Evolutionary conservation across 176 grass and related monocot genomes (phyloP).

Genomic region (Phragmites australis): DNA sequence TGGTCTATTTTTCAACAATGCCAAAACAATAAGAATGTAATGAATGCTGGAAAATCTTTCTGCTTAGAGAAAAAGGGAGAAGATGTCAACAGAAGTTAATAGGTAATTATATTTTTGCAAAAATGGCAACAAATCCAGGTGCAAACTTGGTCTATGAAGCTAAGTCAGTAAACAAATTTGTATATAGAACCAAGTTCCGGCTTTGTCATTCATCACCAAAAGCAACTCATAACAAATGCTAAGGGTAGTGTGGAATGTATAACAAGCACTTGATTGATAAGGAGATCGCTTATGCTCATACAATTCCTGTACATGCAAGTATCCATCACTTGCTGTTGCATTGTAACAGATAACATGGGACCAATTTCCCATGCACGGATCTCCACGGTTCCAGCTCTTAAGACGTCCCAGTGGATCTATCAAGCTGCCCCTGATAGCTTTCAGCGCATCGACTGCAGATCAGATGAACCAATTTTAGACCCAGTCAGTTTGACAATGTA

Average conservation of each 20-base stretch:
- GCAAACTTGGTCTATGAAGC: constrained; percentile 19
- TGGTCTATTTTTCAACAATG: neutral
- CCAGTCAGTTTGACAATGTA: constrained; percentile 10
- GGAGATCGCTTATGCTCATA: constrained; percentile 49
- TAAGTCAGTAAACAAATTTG: constrained; percentile 18
- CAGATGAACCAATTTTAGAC: constrained; percentile 30
- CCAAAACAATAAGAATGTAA: neutral
- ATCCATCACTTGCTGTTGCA: constrained; percentile 56
- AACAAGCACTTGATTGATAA: constrained; percentile 31
- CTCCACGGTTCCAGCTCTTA: constrained; percentile 68
- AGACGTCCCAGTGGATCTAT: constrained; percentile 55
- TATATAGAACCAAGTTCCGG: constrained; percentile 4
- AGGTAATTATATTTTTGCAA: neutral
- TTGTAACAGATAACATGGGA: constrained; percentile 80
- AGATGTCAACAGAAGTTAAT: neutral
- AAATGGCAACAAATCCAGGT: constrained; percentile 1
- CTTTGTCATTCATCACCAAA: constrained; percentile 13
- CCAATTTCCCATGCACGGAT: constrained; percentile 85
- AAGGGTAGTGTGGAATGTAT: constrained; percentile 1
- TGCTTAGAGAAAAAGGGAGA: constrained; percentile 1
- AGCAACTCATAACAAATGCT: constrained; percentile 3
- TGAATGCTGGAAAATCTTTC: neutral
- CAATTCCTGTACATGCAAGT: constrained; percentile 87
- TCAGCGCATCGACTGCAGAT: constrained; percentile 71
- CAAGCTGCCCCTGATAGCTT: constrained; percentile 59